Percentiles rank a stretch among this genome's conserved stretches.
Conservation (phyloP, 352 stramenopile genomes). For the Elongisporangium undulatum region DNA sequence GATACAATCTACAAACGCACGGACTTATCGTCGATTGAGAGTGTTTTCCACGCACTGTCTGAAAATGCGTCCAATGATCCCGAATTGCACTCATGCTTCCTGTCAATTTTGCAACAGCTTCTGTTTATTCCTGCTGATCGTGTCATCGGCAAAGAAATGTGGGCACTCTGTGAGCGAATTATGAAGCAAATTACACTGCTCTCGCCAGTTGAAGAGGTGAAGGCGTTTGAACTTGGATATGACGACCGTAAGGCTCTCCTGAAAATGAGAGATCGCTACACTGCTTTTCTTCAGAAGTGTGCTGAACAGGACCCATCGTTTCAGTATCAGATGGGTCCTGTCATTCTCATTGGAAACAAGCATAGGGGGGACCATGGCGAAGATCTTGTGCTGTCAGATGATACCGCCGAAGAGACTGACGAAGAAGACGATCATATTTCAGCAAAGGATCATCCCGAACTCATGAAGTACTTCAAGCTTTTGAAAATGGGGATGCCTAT, state of each 20-base stretch:
- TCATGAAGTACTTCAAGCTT: slow-evolving; percentile 80
- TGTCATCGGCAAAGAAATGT: slow-evolving; percentile 86
- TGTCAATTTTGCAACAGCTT: slow-evolving; percentile 83
- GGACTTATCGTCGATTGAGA: slow-evolving; percentile 64
- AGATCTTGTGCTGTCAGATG: slow-evolving; percentile 47
- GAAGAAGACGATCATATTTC: slow-evolving; percentile 47
- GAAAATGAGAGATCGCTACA: slow-evolving; percentile 72
- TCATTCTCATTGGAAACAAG: slow-evolving; percentile 75
- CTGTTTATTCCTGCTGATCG: slow-evolving; percentile 79
- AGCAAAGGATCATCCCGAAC: slow-evolving; percentile 59
- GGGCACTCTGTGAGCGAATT: slow-evolving; percentile 68
- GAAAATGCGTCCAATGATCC: slow-evolving; percentile 52
- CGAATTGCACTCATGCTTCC: slow-evolving; percentile 60
- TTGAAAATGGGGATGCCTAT: slow-evolving; percentile 77
- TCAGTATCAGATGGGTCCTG: slow-evolving; percentile 59
- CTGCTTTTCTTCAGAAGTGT: slow-evolving; percentile 64
- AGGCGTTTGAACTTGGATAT: slow-evolving; percentile 72
- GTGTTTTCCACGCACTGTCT: slow-evolving; percentile 59
- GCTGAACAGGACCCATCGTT: slow-evolving; percentile 67
- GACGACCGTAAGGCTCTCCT: slow-evolving; percentile 78
- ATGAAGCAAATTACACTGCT: slow-evolving; percentile 78
- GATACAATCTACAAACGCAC: slow-evolving; percentile 83
- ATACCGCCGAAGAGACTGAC: slow-evolving; percentile 58
- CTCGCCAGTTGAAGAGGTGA: slow-evolving; percentile 76
- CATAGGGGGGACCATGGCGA: slow-evolving; percentile 38